Evolutionary conservation across 495 filamentous ascomycete species (phyloP).

Genomic region (Penicilliopsis zonata): DNA sequence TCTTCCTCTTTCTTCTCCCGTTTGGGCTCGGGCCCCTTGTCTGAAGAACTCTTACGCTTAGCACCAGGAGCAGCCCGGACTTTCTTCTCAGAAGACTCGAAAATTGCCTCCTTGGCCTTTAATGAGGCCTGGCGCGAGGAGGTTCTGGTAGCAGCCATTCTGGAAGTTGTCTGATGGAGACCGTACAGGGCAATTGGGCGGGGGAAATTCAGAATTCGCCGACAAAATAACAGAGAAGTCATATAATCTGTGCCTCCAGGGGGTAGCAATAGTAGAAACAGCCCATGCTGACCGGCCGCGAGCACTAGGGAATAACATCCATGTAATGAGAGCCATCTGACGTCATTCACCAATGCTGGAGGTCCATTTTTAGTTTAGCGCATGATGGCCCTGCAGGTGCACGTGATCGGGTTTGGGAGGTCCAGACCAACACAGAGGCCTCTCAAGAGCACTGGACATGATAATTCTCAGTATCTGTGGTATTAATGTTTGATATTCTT

Average conservation of each 20-base stretch:
- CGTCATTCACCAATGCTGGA: slow-evolving; percentile 8
- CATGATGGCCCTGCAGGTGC: no score
- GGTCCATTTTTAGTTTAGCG: not conserved
- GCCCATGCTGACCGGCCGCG: not conserved
- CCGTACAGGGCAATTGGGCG: not conserved
- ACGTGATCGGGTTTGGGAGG: no score
- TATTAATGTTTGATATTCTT: no score
- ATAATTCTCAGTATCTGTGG: no score
- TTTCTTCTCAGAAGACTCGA: slow-evolving; percentile 13
- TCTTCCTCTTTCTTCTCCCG: slow-evolving; percentile 19
- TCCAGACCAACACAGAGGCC: no score
- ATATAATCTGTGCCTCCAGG: not conserved
- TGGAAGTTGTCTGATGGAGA: not conserved
- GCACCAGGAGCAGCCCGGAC: slow-evolving; percentile 10
- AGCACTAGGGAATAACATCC: not conserved
- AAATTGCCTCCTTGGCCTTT: slow-evolving; percentile 34
- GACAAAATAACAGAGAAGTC: not conserved
- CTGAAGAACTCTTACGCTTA: slow-evolving; percentile 22
- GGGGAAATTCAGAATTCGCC: not conserved
- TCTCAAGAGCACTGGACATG: no score
- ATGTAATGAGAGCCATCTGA: slow-evolving; percentile 11
- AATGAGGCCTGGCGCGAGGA: slow-evolving; percentile 31
- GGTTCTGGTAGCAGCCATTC: slow-evolving; percentile 24
- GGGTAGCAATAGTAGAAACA: no score
- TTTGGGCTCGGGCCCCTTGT: slow-evolving; percentile 17